These are phyloP conservation scores for Allium cepa DNA, from an alignment of 106 monocot species.

Conservation along the genomic window DNA sequence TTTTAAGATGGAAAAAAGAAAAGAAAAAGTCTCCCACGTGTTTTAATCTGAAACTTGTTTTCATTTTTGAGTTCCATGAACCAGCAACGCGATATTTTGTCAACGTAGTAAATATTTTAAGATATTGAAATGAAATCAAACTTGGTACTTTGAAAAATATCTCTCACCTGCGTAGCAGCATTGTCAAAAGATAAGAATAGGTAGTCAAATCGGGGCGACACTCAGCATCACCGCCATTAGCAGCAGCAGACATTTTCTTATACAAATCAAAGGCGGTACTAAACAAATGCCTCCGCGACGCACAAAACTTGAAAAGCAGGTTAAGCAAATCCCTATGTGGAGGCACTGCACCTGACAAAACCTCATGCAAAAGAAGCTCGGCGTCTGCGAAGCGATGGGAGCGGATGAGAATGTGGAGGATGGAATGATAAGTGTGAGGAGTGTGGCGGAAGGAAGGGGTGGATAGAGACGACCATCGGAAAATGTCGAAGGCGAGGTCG, in stretches of 20 bases:
- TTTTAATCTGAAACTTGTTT: no score
- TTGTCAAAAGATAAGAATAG: constrained; percentile 64
- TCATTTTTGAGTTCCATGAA: no score
- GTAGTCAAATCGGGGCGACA: constrained; percentile 56
- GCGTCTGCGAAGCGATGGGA: constrained; percentile 54
- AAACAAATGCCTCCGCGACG: constrained; percentile 60
- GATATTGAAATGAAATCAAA: no score
- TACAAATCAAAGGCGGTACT: constrained; percentile 79
- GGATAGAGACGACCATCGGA: constrained; percentile 57
- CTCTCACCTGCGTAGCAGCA: constrained; percentile 26
- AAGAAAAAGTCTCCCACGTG: no score
- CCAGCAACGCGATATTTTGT: no score
- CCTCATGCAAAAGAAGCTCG: constrained; percentile 59
- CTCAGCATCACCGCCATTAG: neutral
- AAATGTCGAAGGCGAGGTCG: constrained; percentile 79
- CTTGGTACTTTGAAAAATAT: no score
- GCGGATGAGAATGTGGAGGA: constrained; percentile 37
- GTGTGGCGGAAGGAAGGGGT: constrained; percentile 21
- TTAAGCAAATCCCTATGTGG: constrained; percentile 53
- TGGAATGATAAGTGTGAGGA: constrained; percentile 50
- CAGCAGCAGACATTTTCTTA: constrained; percentile 39
- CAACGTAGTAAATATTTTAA: no score
- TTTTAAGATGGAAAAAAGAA: no score
- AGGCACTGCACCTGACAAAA: constrained; percentile 72
- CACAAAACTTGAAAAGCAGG: constrained; percentile 48